These are phyloP conservation scores for Adansonia madagascariensis DNA, from an alignment of 441 rosid genomes.

Conservation along the genomic window DNA sequence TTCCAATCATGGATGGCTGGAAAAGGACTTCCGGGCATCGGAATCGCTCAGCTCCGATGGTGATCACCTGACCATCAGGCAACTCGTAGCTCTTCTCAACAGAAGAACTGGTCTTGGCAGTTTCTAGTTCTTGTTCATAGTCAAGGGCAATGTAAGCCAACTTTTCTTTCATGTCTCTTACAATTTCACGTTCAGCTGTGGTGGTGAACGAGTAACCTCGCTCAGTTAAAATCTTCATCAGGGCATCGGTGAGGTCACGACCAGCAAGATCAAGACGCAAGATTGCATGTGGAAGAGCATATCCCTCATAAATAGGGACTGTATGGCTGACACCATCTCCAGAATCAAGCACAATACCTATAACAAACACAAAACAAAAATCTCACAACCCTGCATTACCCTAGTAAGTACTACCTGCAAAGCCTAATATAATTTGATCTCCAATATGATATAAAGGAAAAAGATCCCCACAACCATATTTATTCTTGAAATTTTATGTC, in stretches of 20 bases:
- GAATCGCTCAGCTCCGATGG: slow-evolving; percentile 39
- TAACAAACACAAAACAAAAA: not conserved
- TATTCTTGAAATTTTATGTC: not conserved
- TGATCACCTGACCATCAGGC: slow-evolving; percentile 41
- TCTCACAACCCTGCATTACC: not conserved
- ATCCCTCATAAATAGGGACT: slow-evolving; percentile 28
- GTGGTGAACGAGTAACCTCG: slow-evolving; percentile 87
- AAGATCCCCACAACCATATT: not conserved
- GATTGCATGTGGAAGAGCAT: too few relatives aligned
- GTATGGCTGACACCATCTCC: slow-evolving; percentile 45
- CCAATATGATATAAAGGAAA: not conserved
- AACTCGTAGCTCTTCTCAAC: slow-evolving; percentile 41
- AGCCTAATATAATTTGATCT: not conserved
- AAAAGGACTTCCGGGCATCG: slow-evolving; percentile 43
- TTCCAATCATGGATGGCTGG: slow-evolving; percentile 42
- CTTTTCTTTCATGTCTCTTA: slow-evolving; percentile 42
- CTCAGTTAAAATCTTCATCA: slow-evolving; percentile 80
- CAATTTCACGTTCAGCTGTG: slow-evolving; percentile 72
- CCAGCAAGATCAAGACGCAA: slow-evolving; percentile 76
- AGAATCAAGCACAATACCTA: slow-evolving; percentile 41
- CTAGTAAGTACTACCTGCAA: not conserved
- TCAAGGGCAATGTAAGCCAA: slow-evolving; percentile 40
- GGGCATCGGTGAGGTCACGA: slow-evolving; percentile 68
- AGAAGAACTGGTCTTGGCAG: slow-evolving; percentile 35
- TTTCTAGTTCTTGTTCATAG: slow-evolving; percentile 38